Base-by-base conservation (phyloP, 768 basidiomycete genomes). In the Boletales sp. region DNA sequence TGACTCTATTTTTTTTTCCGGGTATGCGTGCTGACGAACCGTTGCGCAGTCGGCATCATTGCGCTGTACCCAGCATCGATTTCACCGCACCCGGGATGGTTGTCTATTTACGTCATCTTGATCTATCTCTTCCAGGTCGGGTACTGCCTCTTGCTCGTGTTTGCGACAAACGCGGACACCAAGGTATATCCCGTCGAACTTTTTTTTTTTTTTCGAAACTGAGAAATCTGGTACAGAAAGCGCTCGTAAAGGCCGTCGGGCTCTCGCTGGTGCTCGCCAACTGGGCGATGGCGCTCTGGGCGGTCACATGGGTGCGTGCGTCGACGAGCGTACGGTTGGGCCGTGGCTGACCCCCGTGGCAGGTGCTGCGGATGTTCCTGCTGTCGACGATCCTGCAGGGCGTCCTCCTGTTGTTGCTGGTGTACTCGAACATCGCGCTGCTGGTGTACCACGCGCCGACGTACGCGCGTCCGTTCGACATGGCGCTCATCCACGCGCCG, bases 401-500 rank as follows among this genome's bases (percentile, higher is more conserved):
- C 0, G 59, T 93, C 30, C 70, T 92, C 5, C 69, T 89, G 3
- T 68, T 90, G 44, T 64, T 88, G 39, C 73, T 97, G 1, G 59
- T 90, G 9, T 94, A 90, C 56, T 84, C 90, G 47, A 92, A 93
- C 62, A 59, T 92, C 40, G 83, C 82, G 0, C 75, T 95, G 7
- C 72, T 93, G 38, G 70, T 85, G 14, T 91, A 94, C 61, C 86
- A 87, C 41, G 67, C 76, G 0, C 86, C 86, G 0, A 77, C 72
- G 0, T 70, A 71, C 19, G 64, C 70, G 0, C 77, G 83, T 1
- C 90, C 90, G 0, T 66, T 94, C 36, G 91, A 94, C 65, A 82
- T 81, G 31, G 75, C 84, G 0, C 83, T 94, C 56, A 89, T 97
- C 48, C 94, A 97, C 57, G 87, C 89, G 0, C 94, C 94, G 0